Evolutionary conservation across 495 filamentous ascomycete genomes (phyloP).

Genomic region (Hypoxylon crocopeplum): DNA sequence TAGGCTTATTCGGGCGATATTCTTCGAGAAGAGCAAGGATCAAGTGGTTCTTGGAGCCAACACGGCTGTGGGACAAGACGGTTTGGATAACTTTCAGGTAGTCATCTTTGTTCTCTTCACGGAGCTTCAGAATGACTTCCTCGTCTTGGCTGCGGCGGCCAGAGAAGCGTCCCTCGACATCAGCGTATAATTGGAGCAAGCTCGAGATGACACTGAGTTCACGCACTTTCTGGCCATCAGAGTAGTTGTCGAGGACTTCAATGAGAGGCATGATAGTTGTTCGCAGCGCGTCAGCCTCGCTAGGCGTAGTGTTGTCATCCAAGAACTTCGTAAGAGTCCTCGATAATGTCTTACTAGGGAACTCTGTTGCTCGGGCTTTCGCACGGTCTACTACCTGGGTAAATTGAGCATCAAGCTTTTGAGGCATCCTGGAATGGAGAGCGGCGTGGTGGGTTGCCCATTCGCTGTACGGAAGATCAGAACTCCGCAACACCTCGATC

Average conservation of each 20-base stretch:
- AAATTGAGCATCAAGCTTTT: conserved; percentile 83
- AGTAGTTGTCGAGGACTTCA: conserved; percentile 81
- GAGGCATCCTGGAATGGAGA: conserved; percentile 93
- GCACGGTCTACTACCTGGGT: conserved; percentile 85
- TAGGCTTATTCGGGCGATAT: conserved; percentile 93
- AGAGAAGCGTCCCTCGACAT: conserved; percentile 86
- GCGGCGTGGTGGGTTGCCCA: conserved; percentile 95
- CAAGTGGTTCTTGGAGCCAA: conserved; percentile 93
- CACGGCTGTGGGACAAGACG: conserved; percentile 91
- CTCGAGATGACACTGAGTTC: conserved; percentile 84
- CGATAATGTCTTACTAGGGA: conserved; percentile 86
- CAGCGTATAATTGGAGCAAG: conserved; percentile 79
- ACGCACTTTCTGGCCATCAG: conserved; percentile 87
- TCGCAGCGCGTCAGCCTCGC: conserved; percentile 70
- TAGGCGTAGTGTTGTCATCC: conserved; percentile 78
- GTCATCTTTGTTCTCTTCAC: conserved; percentile 96
- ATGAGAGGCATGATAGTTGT: conserved; percentile 77
- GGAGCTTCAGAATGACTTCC: conserved; percentile 90
- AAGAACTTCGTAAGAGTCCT: conserved; percentile 88
- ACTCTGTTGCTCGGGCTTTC: conserved; percentile 77
- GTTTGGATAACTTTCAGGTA: conserved; percentile 80
- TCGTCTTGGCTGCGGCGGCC: conserved; percentile 86
- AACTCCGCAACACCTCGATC: conserved; percentile 85
- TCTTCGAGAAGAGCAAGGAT: conserved; percentile 90
- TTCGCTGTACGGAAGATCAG: conserved; percentile 93